Evolutionary conservation across 768 basidiomycete genomes (phyloP).

Genomic region (Chalciporus pseudorubinellus): DNA sequence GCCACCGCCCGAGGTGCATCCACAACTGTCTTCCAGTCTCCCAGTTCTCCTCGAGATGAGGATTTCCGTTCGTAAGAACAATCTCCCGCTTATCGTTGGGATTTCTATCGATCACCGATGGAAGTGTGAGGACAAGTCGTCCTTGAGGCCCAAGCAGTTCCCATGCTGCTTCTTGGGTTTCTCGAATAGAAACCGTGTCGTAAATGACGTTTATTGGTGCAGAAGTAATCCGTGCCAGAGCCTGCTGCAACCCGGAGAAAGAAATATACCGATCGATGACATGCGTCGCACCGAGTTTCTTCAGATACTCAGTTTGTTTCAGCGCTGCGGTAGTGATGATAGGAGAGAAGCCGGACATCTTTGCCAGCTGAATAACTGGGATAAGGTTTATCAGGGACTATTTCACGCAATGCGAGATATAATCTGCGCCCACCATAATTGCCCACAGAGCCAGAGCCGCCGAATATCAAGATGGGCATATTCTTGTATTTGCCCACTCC

Average conservation of each 20-base stretch:
- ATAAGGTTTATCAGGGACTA: slow-evolving; percentile 13
- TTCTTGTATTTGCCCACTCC: slow-evolving; percentile 41
- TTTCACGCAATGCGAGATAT: slow-evolving; percentile 6
- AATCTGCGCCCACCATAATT: slow-evolving; percentile 41
- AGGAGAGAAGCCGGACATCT: slow-evolving; percentile 39
- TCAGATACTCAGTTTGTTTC: slow-evolving; percentile 36
- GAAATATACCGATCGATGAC: slow-evolving; percentile 32
- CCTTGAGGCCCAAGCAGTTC: slow-evolving; percentile 38
- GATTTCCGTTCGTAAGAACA: slow-evolving; percentile 33
- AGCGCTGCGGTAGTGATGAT: slow-evolving; percentile 36
- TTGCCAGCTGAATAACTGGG: slow-evolving; percentile 40
- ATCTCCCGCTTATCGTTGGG: slow-evolving; percentile 28
- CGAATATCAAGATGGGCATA: slow-evolving; percentile 46
- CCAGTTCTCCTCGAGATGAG: slow-evolving; percentile 34
- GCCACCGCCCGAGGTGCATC: slow-evolving; percentile 24
- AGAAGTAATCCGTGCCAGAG: slow-evolving; percentile 36
- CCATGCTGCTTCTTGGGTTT: slow-evolving; percentile 40
- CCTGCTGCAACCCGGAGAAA: slow-evolving; percentile 32
- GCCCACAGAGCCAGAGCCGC: slow-evolving; percentile 49
- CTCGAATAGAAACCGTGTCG: slow-evolving; percentile 38
- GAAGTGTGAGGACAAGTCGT: slow-evolving; percentile 33
- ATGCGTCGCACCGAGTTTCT: slow-evolving; percentile 34
- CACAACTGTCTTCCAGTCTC: slow-evolving; percentile 33
- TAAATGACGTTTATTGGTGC: slow-evolving; percentile 35
- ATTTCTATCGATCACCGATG: slow-evolving; percentile 30